Evolutionary conservation across 108 stramenopile species (phyloP).

Genomic region (Nitzschia inconspicua): DNA sequence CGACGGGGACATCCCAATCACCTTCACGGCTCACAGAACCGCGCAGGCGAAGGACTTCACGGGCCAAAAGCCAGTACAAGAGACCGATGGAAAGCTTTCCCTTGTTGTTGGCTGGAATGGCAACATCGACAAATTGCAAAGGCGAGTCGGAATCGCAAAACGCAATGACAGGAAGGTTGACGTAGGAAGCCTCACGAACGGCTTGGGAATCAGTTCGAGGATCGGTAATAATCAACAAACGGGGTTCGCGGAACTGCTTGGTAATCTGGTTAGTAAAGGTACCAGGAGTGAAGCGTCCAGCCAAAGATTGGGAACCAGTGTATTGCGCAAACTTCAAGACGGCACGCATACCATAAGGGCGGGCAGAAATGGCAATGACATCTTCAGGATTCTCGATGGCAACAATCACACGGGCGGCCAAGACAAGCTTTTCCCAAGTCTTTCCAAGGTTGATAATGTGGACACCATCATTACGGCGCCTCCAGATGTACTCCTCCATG

Average conservation of each 20-base stretch:
- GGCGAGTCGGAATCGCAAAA: slow-evolving; percentile 99
- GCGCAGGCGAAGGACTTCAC: slow-evolving; percentile 97
- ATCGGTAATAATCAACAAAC: slow-evolving; percentile 98
- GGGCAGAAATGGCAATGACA: slow-evolving; percentile 98
- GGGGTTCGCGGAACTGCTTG: slow-evolving; percentile 99
- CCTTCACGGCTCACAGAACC: slow-evolving; percentile 88
- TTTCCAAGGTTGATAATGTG: slow-evolving; percentile 99
- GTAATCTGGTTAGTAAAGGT: slow-evolving; percentile 99
- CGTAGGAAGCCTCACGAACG: slow-evolving; percentile 96
- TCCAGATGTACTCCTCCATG: slow-evolving; percentile 99
- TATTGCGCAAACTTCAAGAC: slow-evolving; percentile 99
- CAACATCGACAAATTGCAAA: slow-evolving; percentile 96
- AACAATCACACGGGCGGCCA: slow-evolving; percentile 99
- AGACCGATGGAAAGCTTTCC: slow-evolving; percentile 99
- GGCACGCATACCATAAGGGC: slow-evolving; percentile 99
- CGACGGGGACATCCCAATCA: slow-evolving; percentile 98
- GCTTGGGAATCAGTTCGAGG: slow-evolving; percentile 97
- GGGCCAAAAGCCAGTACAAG: slow-evolving; percentile 98
- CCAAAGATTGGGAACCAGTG: slow-evolving; percentile 97
- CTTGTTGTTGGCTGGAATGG: slow-evolving; percentile 99
- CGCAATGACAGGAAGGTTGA: slow-evolving; percentile 98
- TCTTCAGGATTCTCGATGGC: slow-evolving; percentile 99
- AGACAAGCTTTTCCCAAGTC: slow-evolving; percentile 99
- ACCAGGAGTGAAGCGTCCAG: slow-evolving; percentile 99
- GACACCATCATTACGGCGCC: slow-evolving; percentile 95